A percentile compares a stretch with the other conserved stretches of the same genome.
Evolutionary conservation across 441 rosid genomes (phyloP).

Genomic region (Brassica hybrid): DNA sequence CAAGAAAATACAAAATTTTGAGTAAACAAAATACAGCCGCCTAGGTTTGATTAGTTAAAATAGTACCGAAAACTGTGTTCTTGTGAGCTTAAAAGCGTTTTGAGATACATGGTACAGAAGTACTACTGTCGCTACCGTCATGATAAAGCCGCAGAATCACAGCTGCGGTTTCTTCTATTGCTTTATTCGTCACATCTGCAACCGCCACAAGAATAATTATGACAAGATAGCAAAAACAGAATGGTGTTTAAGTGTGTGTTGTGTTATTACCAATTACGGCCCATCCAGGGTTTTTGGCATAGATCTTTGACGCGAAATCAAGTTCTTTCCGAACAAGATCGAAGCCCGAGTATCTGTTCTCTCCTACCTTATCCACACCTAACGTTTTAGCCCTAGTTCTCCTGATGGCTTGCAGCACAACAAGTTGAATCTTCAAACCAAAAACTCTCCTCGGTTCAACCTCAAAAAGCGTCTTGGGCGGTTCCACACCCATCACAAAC

Average conservation of each 20-base stretch:
- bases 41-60: not conserved
- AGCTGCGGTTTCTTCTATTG: constrained; percentile 92
- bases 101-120: constrained; percentile 75
- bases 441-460: constrained; percentile 82
- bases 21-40: not conserved
- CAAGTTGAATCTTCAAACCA: constrained; percentile 73
- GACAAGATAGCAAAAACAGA: not conserved
- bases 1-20: not conserved
- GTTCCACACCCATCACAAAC: constrained; percentile 75
- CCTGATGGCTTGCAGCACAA: constrained; percentile 72
- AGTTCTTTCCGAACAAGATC: constrained; percentile 73
- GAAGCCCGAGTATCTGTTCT: constrained; percentile 84
- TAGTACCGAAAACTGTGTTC: constrained; percentile 3
- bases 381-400: constrained; percentile 76
- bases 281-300: constrained; percentile 79
- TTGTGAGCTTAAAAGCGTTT: constrained; percentile 57
- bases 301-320: constrained; percentile 65
- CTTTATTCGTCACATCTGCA: constrained; percentile 92
- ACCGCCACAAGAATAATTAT: not conserved
- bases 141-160: constrained; percentile 73
- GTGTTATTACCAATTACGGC: constrained; percentile 69
- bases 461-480: constrained; percentile 70
- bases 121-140: constrained; percentile 63
- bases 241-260: not conserved
- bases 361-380: constrained; percentile 58